A percentile compares a stretch with the other conserved stretches of the same genome.
These are phyloP conservation scores for Meredithiella fracta DNA, from an alignment of 2,329 filamentous ascomycete genomes.

Conservation along the genomic window DNA sequence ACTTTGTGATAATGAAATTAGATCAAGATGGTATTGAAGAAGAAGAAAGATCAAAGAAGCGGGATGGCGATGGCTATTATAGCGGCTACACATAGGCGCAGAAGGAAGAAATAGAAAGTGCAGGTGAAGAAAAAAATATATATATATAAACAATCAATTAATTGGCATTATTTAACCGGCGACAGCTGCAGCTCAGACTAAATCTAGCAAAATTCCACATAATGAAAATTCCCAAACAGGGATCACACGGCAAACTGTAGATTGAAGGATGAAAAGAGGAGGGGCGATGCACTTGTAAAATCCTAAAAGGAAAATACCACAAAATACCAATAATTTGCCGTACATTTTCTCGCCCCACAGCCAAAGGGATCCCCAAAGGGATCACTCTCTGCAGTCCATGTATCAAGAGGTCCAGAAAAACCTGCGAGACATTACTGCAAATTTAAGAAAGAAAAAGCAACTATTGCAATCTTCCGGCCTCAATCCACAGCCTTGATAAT, in stretches of 20 bases:
- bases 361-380: too few relatives aligned
- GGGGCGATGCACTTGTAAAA: neutral
- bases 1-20: neutral
- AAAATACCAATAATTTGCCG: neutral
- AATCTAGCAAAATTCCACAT: neutral
- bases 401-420: too few relatives aligned
- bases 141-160: neutral
- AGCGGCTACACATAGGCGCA: neutral
- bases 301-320: neutral
- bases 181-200: too few relatives aligned
- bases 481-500: too few relatives aligned
- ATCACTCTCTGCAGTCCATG: too few relatives aligned
- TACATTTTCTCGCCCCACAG: too few relatives aligned
- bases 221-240: neutral
- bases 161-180: too few relatives aligned
- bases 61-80: neutral
- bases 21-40: neutral
- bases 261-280: neutral
- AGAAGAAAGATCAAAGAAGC: neutral
- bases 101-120: neutral
- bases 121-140: neutral
- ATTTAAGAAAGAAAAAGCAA: too few relatives aligned
- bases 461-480: too few relatives aligned
- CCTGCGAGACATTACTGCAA: too few relatives aligned
- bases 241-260: neutral